phyloP scores from a whole-genome alignment of 1,284 basidiomycete genomes.

The Moesziomyces sp. region DNA sequence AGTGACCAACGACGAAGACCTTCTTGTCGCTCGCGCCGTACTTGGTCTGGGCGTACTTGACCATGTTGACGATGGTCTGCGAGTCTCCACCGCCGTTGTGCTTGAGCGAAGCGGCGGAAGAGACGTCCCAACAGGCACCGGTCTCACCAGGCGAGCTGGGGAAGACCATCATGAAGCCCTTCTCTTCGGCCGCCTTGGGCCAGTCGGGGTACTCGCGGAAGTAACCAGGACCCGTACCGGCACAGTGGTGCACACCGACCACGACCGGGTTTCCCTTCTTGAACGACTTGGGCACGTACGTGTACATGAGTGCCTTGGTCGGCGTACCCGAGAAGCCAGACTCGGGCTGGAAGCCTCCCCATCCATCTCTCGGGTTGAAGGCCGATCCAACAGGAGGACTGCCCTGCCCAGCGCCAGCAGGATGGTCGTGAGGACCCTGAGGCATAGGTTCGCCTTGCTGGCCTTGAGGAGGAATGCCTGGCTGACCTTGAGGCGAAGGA shows the following conservation, averaged over 20 bases:
- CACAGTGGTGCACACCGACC: slow-evolving; percentile 31
- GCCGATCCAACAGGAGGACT: not conserved
- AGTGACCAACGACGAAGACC: slow-evolving; percentile 14
- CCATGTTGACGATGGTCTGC: slow-evolving; percentile 23
- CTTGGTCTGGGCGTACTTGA: slow-evolving; percentile 19
- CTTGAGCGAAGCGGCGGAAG: slow-evolving; percentile 11
- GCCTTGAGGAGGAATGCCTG: not conserved
- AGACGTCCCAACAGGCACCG: slow-evolving; percentile 23
- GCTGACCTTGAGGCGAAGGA: no score
- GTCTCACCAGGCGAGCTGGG: slow-evolving; percentile 9
- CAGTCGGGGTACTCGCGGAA: slow-evolving; percentile 19
- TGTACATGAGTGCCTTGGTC: slow-evolving; percentile 22
- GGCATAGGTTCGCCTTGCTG: no score
- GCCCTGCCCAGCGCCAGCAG: not conserved
- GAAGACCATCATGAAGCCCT: slow-evolving; percentile 34
- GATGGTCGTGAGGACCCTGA: no score
- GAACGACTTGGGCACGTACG: slow-evolving; percentile 31
- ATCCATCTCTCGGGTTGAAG: not conserved
- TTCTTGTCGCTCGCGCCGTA: slow-evolving; percentile 13
- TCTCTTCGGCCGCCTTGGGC: slow-evolving; percentile 20
- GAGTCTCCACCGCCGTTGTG: slow-evolving; percentile 25
- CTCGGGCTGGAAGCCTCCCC: slow-evolving; percentile 9
- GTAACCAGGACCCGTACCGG: slow-evolving; percentile 12
- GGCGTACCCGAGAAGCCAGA: slow-evolving; percentile 13
- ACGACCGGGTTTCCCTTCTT: slow-evolving; percentile 31